Evolutionary conservation across 1,284 basidiomycete species (phyloP).

Genomic region (Trametes versicolor): DNA sequence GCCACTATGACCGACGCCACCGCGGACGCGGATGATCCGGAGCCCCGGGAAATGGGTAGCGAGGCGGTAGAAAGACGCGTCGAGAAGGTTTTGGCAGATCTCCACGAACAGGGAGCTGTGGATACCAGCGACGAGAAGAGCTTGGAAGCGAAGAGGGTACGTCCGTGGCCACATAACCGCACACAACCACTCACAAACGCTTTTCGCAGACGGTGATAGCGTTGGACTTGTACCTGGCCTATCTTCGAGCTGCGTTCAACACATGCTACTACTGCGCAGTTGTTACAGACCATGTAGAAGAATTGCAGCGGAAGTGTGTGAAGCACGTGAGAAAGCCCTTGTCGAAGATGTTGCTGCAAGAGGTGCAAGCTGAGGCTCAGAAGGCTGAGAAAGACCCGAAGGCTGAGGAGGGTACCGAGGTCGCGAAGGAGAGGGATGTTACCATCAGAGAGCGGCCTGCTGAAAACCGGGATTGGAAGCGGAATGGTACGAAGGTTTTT

Average conservation of each 20-base stretch:
- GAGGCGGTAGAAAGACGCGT: constrained; percentile 79
- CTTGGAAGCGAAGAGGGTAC: constrained; percentile 75
- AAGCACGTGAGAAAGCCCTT: constrained; percentile 86
- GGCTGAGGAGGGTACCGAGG: constrained; percentile 52
- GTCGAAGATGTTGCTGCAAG: constrained; percentile 65
- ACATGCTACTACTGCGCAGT: constrained; percentile 97
- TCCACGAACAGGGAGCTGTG: constrained; percentile 68
- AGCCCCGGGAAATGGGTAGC: constrained; percentile 67
- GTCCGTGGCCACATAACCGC: constrained; percentile 33
- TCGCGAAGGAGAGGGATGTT: constrained; percentile 42
- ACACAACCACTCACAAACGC: constrained; percentile 7
- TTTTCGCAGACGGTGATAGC: constrained; percentile 68
- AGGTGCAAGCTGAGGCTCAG: constrained; percentile 59
- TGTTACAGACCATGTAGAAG: constrained; percentile 91
- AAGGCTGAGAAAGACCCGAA: constrained; percentile 52
- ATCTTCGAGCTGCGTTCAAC: constrained; percentile 86
- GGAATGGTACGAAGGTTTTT: constrained; percentile 64
- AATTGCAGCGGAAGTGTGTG: constrained; percentile 93
- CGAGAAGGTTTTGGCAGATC: constrained; percentile 75
- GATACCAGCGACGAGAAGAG: constrained; percentile 70
- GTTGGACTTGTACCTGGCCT: constrained; percentile 87
- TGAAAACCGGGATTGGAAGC: constrained; percentile 70
- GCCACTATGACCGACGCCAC: constrained; percentile 54
- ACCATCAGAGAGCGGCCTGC: constrained; percentile 50
- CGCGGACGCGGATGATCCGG: constrained; percentile 59